Evolutionary conservation across 768 basidiomycete species (phyloP).

Genomic region (Termitomyces sp.): DNA sequence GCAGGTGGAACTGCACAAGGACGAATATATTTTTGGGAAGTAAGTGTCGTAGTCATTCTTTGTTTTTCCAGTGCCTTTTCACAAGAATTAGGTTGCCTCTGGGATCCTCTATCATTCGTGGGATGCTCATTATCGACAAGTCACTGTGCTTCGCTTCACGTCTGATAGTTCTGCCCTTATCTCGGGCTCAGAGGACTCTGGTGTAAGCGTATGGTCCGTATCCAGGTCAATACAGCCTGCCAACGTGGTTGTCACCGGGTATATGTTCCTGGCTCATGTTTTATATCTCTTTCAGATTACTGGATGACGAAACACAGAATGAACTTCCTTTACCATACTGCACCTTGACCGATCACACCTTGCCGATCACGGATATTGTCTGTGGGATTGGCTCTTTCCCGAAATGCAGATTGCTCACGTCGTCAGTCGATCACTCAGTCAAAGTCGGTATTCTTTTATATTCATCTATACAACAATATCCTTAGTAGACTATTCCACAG

Average conservation of each 20-base stretch:
- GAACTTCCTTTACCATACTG: conserved; percentile 76
- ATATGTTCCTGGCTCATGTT: not conserved
- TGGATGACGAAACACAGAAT: conserved; percentile 71
- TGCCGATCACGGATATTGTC: conserved; percentile 78
- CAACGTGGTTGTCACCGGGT: not conserved
- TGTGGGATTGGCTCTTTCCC: conserved; percentile 83
- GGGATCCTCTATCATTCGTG: conserved; percentile 89
- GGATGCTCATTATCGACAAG: conserved; percentile 93
- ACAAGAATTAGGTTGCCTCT: conserved; percentile 66
- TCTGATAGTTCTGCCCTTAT: conserved; percentile 76
- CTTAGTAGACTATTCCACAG: conserved; percentile 31
- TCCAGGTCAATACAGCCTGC: conserved; percentile 58
- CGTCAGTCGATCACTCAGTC: conserved; percentile 85
- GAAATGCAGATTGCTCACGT: conserved; percentile 71
- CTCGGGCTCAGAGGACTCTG: conserved; percentile 89
- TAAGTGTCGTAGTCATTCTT: conserved; percentile 18
- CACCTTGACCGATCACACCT: conserved; percentile 86
- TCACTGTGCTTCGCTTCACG: conserved; percentile 82
- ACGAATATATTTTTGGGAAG: conserved; percentile 96
- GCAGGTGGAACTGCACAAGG: conserved; percentile 89
- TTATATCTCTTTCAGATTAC: conserved; percentile 46
- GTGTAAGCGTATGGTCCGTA: conserved; percentile 85
- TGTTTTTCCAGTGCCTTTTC: not conserved
- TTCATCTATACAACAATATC: not conserved
- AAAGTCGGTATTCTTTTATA: conserved; percentile 51